Conservation (phyloP, 305 asterid genomes). For the Euphrasia arctica region DNA sequence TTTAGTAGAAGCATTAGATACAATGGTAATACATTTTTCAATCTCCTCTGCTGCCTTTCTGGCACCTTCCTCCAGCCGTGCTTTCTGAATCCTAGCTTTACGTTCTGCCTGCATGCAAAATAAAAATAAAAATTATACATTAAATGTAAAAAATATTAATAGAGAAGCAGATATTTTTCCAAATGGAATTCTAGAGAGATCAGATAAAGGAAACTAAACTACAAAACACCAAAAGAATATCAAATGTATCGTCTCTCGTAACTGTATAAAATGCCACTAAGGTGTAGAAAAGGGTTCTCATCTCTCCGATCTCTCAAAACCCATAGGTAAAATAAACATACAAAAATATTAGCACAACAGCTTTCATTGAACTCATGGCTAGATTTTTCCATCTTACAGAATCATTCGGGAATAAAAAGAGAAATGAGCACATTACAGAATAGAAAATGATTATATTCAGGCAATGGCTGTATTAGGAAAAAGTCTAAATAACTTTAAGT, state of each 20-base stretch:
- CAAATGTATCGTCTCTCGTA: neutral
- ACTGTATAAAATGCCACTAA: neutral
- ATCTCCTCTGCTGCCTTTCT: conserved; percentile 87
- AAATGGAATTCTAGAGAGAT: neutral
- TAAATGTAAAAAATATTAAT: neutral
- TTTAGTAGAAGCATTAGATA: neutral
- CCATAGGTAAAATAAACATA: neutral
- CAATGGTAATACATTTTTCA: conserved; percentile 58
- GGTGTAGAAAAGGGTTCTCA: neutral
- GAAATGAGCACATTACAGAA: neutral
- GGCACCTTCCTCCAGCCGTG: conserved; percentile 88
- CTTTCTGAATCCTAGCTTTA: conserved; percentile 80
- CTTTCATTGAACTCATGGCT: neutral
- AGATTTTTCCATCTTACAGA: neutral
- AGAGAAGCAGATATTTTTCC: neutral
- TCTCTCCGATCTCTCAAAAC: neutral
- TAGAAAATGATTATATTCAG: no score
- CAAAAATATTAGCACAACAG: neutral
- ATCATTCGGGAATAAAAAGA: neutral
- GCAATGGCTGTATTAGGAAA: neutral
- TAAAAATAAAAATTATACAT: neutral
- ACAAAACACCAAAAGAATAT: neutral
- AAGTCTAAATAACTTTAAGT: neutral
- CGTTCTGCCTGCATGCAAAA: conserved; percentile 52
- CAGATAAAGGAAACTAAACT: neutral